Percentiles rank a stretch among this genome's conserved stretches.
These are phyloP conservation scores for Anthracocystis setariae DNA, from an alignment of 1,284 basidiomycete species.

Conservation along the genomic window DNA sequence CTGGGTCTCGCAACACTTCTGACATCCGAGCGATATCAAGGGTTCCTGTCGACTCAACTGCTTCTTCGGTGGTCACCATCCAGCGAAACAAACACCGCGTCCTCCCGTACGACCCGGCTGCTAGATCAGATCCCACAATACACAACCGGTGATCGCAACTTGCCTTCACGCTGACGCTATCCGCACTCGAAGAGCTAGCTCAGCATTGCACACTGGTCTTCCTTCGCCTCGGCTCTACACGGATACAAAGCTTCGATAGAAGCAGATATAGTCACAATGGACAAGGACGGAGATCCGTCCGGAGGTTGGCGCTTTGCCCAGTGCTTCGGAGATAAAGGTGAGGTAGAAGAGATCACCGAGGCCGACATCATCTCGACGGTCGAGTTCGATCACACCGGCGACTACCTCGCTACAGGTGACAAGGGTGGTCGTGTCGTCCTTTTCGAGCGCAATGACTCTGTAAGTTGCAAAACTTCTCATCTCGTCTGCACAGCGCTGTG, in stretches of 20 bases:
- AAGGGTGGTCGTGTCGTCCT: conserved; percentile 97
- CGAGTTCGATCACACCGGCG: conserved; percentile 99
- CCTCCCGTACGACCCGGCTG: background rate
- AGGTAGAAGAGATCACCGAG: conserved; percentile 99
- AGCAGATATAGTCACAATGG: conserved; percentile 37
- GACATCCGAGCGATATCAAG: too few species aligned
- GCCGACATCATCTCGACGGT: conserved; percentile 82
- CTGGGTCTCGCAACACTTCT: too few species aligned
- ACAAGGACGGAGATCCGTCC: conserved; percentile 65
- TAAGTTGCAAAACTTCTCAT: conserved; percentile 70
- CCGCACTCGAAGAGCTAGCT: background rate
- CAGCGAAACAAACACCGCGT: background rate
- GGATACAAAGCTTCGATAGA: background rate
- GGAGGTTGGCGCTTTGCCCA: conserved; percentile 93
- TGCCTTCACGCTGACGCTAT: background rate
- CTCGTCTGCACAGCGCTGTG: background rate
- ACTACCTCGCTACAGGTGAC: conserved; percentile 99
- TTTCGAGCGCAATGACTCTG: conserved; percentile 97
- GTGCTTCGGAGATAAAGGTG: conserved; percentile 82
- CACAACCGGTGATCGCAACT: background rate
- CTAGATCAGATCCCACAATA: conserved; percentile 1
- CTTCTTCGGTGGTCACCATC: background rate
- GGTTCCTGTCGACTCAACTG: background rate
- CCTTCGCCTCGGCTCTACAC: background rate
- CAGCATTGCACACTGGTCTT: background rate